These are phyloP conservation scores for Colletotrichum endophyticum DNA, from an alignment of 2,329 filamentous ascomycete genomes.

Conservation along the genomic window DNA sequence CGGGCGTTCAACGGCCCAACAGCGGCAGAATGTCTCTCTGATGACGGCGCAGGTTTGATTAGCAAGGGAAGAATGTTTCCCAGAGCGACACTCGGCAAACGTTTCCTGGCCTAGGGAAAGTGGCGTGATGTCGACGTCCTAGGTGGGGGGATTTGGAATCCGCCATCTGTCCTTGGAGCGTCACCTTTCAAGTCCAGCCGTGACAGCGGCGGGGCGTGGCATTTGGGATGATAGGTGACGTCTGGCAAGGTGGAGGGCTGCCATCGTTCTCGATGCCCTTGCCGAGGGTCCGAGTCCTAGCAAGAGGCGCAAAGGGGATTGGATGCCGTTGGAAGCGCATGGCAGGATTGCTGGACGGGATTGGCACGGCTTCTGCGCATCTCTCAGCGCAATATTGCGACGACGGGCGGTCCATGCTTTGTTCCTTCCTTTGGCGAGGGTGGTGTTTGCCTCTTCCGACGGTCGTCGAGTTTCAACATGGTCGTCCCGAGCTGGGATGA, in stretches of 20 bases:
- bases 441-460: conserved; percentile 1
- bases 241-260: not conserved
- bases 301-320: not conserved
- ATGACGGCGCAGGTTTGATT: not conserved
- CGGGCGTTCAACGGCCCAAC: not conserved
- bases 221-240: conserved; percentile 9
- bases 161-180: not conserved
- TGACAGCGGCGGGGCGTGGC: not conserved
- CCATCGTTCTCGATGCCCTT: not conserved
- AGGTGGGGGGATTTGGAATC: not conserved
- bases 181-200: not conserved
- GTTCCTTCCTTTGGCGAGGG: not conserved
- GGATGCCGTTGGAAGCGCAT: not conserved
- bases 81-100: conserved; percentile 1
- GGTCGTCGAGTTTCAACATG: conserved; percentile 13
- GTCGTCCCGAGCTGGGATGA: conserved; percentile 12
- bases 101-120: not conserved
- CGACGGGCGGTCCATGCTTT: not conserved
- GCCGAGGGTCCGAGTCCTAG: not conserved
- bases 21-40: not conserved
- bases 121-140: not conserved
- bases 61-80: conserved; percentile 3
- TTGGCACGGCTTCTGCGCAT: conserved; percentile 6
- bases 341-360: not conserved
- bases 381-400: not conserved